A percentile compares a stretch with the other conserved stretches of the same genome.
Evolutionary conservation across 805 yeast species (phyloP).

Genomic region (Saccharomycopsis fibuligera): DNA sequence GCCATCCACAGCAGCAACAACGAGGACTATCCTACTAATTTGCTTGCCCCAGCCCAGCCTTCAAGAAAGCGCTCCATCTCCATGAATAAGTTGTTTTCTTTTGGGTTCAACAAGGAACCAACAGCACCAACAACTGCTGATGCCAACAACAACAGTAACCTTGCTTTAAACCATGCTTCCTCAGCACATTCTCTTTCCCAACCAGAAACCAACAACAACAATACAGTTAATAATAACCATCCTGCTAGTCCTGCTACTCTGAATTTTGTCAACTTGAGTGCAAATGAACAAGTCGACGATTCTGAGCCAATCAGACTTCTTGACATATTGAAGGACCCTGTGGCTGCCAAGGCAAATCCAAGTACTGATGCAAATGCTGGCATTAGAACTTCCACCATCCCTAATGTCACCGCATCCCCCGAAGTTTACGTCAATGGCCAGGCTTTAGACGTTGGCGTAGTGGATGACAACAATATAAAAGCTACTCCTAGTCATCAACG

Average conservation of each 20-base stretch:
- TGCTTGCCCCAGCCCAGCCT: conserved; percentile 5
- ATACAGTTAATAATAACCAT: conserved; percentile 12
- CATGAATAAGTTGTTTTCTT: conserved; percentile 34
- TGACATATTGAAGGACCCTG: conserved; percentile 6
- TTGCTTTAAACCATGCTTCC: background rate
- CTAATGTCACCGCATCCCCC: background rate
- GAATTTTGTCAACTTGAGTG: background rate
- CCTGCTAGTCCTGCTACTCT: background rate
- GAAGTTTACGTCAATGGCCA: background rate
- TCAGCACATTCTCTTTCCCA: conserved; percentile 12
- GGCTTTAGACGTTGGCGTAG: background rate
- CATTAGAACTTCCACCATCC: background rate
- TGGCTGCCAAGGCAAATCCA: background rate
- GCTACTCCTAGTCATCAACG: no score
- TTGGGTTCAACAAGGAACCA: conserved; percentile 26
- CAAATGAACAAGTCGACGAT: background rate
- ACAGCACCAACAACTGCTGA: conserved; percentile 4
- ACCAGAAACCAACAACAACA: conserved; percentile 18
- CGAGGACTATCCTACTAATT: no score
- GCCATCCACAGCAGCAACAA: background rate
- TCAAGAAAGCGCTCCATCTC: conserved; percentile 36
- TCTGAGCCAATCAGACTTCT: background rate
- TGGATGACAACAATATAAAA: no score
- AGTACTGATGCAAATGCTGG: background rate
- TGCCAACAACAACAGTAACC: conserved; percentile 1